Conservation (phyloP, 106 monocot genomes). For the Acanthochlamys bracteata region DNA sequence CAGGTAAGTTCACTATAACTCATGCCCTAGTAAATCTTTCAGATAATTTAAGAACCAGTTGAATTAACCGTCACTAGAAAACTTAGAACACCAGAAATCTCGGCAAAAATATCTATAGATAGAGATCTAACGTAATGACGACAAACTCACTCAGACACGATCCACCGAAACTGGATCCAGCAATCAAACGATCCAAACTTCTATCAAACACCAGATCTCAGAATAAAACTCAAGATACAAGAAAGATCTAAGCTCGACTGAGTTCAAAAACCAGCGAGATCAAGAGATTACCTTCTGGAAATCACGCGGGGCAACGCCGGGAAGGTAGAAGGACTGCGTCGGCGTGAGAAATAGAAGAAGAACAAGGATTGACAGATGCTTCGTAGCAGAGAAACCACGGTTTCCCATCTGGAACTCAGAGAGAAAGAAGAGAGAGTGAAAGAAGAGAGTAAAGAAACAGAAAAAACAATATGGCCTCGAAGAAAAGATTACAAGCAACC, state of each 20-base stretch:
- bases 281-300: conserved; percentile 4
- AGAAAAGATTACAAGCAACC: background rate
- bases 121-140: too few relatives aligned
- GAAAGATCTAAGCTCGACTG: background rate
- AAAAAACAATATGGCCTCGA: background rate
- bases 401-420: conserved; percentile 4
- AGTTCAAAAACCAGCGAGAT: background rate
- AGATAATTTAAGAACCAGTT: too few relatives aligned
- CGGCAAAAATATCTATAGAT: too few relatives aligned
- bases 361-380: background rate
- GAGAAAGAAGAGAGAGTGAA: background rate
- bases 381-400: background rate
- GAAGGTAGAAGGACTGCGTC: conserved; percentile 3
- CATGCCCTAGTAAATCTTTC: too few relatives aligned
- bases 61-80: too few relatives aligned
- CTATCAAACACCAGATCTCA: background rate
- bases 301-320: conserved; percentile 8
- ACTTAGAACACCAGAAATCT: too few relatives aligned
- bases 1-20: too few relatives aligned
- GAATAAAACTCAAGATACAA: background rate
- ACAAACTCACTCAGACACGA: background rate
- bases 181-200: background rate
- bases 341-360: background rate
- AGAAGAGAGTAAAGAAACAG: background rate
- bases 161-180: background rate